These are phyloP conservation scores for Beauveria brongniartii DNA, from an alignment of 2,329 filamentous ascomycete genomes.

Conservation along the genomic window DNA sequence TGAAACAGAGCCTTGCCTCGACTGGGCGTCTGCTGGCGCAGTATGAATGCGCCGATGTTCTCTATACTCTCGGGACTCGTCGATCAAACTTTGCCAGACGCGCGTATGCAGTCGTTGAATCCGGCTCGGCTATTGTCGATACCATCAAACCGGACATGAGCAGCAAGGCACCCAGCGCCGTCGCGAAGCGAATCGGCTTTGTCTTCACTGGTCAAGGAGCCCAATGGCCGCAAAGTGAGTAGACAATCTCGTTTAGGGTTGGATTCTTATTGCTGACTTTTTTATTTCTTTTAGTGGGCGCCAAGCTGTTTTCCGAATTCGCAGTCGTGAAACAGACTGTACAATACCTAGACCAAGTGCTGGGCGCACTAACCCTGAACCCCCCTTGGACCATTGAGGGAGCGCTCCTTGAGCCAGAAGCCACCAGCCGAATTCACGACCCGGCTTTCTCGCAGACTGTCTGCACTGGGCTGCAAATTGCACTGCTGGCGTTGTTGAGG, in stretches of 20 bases:
- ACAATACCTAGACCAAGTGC: neutral
- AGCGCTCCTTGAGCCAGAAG: neutral
- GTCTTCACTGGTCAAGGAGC: conserved; percentile 26
- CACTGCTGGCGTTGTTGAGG: conserved; percentile 30
- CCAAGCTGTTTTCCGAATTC: neutral
- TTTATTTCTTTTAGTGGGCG: neutral
- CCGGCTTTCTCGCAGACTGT: conserved; percentile 30
- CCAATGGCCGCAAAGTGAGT: conserved; percentile 22
- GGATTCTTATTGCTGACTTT: neutral
- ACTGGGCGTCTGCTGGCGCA: neutral
- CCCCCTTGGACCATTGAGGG: neutral
- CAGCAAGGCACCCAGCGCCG: neutral
- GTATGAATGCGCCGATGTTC: neutral
- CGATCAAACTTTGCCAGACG: neutral
- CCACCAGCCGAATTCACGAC: conserved; percentile 21
- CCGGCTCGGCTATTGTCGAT: neutral
- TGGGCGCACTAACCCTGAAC: neutral
- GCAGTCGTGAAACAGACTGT: neutral
- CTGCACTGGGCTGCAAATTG: conserved; percentile 35
- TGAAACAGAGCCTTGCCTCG: neutral
- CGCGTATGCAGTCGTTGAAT: neutral
- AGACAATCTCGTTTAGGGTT: conserved; percentile 15
- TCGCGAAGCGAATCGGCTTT: conserved; percentile 12
- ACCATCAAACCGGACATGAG: neutral
- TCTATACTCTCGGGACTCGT: neutral